These are phyloP conservation scores for Pyricularia pennisetigena DNA, from an alignment of 2,329 filamentous ascomycete genomes.

Conservation along the genomic window DNA sequence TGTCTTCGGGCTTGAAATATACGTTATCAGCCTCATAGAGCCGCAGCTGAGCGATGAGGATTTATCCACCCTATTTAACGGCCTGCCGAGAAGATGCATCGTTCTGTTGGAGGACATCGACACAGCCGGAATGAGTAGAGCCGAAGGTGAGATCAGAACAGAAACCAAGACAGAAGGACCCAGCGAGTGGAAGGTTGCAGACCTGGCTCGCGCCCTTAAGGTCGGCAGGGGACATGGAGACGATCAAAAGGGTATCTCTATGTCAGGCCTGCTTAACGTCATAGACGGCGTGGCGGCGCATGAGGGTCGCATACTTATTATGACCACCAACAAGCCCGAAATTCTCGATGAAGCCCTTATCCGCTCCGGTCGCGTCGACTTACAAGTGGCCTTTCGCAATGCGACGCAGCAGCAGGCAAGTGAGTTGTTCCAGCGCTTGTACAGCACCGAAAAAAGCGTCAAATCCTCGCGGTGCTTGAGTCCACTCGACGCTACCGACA, in stretches of 20 bases:
- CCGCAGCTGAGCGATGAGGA: slow-evolving; percentile 52
- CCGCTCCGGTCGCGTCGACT: slow-evolving; percentile 64
- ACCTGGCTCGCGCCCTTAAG: slow-evolving; percentile 10
- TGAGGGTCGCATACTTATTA: slow-evolving; percentile 70
- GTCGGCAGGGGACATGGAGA: slow-evolving; percentile 19
- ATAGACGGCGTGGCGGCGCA: slow-evolving; percentile 75
- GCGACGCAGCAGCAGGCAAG: slow-evolving; percentile 42
- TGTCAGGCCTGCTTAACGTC: slow-evolving; percentile 72
- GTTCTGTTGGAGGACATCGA: slow-evolving; percentile 63
- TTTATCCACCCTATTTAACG: slow-evolving; percentile 47
- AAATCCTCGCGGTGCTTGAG: background rate
- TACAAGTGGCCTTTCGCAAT: slow-evolving; percentile 36
- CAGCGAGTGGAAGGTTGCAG: slow-evolving; percentile 27
- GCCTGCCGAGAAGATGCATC: slow-evolving; percentile 52
- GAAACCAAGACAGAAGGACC: slow-evolving; percentile 9
- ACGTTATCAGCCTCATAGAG: slow-evolving; percentile 52
- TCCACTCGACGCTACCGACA: background rate
- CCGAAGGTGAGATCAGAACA: slow-evolving; percentile 17
- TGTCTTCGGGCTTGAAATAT: slow-evolving; percentile 56
- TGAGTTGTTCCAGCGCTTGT: slow-evolving; percentile 54
- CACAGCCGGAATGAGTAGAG: slow-evolving; percentile 46
- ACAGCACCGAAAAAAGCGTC: slow-evolving; percentile 30
- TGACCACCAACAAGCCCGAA: slow-evolving; percentile 73
- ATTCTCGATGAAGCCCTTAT: slow-evolving; percentile 65
- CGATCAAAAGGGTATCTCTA: slow-evolving; percentile 48